Evolutionary conservation across 306 rosid genomes (phyloP), one percentile per base, ranked within the genome.

Genomic region (Lathyrus aphaca): DNA sequence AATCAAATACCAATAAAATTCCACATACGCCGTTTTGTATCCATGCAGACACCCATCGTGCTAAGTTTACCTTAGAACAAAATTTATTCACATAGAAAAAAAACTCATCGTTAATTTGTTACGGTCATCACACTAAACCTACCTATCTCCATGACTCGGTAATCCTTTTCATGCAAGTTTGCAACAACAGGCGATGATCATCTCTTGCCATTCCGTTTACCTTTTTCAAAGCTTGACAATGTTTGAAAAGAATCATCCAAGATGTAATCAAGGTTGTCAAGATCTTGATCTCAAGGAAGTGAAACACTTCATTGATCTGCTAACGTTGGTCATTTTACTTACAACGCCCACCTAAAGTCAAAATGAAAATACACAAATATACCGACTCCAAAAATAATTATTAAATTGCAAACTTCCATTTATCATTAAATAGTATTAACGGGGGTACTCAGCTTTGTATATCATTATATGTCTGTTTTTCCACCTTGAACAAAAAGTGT

Each of bases 261-360:
- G n/a, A n/a, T n/a, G n/a, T n/a, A n/a, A n/a, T n/a, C n/a, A n/a
- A n/a, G n/a, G n/a, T n/a, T n/a, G n/a, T n/a, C n/a, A n/a, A n/a
- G n/a, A n/a, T n/a, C n/a, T n/a, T n/a, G n/a, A n/a, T n/a, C n/a
- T n/a, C n/a, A n/a, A n/a, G 23, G 23, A 21, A 21, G 23, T 21
- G 23, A 21, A 21, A 21, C 23, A 21, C 23, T 21, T 21, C 1
- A 21, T 80, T 84, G 46, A 80, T 68, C n/a, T n/a, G n/a, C n/a
- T n/a, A n/a, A n/a, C n/a, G n/a, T n/a, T n/a, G n/a, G n/a, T n/a
- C 87, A 87, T 84, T 50, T 85, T 73, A 71, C 76, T 71, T 68
- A 86, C 87, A 53, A 81, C 35, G 7, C 25, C 81, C 66, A 86
- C 89, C 95, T 92, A 79, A 61, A 76, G 68, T 50, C 66, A 50